Percentiles rank a stretch among this genome's conserved stretches.
Evolutionary conservation across 1,284 basidiomycete species (phyloP).

Genomic region (Apiotrichum domesticum): DNA sequence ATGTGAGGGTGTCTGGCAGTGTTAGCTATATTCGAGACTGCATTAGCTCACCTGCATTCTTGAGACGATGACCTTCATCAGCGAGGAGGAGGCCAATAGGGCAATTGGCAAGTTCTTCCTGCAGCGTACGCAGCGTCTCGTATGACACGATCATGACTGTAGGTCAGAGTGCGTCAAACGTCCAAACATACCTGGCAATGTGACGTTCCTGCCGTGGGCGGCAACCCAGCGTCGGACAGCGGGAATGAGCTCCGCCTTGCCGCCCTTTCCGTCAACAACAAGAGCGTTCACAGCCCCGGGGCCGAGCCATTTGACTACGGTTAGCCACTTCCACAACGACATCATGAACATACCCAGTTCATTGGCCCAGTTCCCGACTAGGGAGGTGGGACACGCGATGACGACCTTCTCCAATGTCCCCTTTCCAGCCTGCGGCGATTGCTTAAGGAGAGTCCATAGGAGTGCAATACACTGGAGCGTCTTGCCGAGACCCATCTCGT

Average conservation of each 20-base stretch:
- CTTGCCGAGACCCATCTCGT: constrained; percentile 96
- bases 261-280: constrained; percentile 84
- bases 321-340: neutral
- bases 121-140: constrained; percentile 83
- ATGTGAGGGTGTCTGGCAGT: constrained; percentile 72
- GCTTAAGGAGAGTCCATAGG: constrained; percentile 94
- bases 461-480: constrained; percentile 95
- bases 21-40: neutral
- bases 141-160: constrained; percentile 98
- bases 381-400: constrained; percentile 92
- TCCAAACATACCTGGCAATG: constrained; percentile 65
- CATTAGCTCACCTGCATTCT: constrained; percentile 83
- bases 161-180: neutral
- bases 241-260: constrained; percentile 69
- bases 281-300: constrained; percentile 71
- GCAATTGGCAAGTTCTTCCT: constrained; percentile 66
- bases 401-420: constrained; percentile 94
- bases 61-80: constrained; percentile 94
- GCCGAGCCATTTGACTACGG: constrained; percentile 83
- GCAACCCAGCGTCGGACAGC: constrained; percentile 81
- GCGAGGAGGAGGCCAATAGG: constrained; percentile 86
- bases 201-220: constrained; percentile 75
- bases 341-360: constrained; percentile 63
- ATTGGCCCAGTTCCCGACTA: constrained; percentile 98
- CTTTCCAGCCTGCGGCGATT: constrained; percentile 82